These are phyloP conservation scores for Trypanosoma vivax DNA, from an alignment of 208 protist genomes.

Conservation along the genomic window DNA sequence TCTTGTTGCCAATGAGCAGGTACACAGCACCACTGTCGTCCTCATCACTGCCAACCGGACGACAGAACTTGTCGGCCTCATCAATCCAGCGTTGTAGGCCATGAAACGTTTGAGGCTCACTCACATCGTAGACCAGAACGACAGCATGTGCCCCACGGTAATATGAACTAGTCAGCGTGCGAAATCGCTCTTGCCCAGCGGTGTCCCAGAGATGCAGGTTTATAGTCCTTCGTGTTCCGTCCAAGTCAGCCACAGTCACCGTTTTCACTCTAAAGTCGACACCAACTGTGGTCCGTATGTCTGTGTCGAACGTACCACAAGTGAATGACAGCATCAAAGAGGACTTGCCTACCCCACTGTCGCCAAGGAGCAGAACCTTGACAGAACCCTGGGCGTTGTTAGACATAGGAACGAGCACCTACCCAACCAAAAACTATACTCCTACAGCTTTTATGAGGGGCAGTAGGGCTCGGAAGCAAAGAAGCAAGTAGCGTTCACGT, in stretches of 20 bases:
- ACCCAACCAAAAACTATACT: too few relatives aligned
- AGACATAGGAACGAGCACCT: neutral
- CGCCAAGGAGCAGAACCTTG: conserved; percentile 75
- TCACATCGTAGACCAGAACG: conserved; percentile 89
- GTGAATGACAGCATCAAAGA: conserved; percentile 76
- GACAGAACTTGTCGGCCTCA: conserved; percentile 56
- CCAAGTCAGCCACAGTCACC: conserved; percentile 55
- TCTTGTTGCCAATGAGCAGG: conserved; percentile 86
- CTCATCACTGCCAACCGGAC: conserved; percentile 14
- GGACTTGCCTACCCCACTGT: conserved; percentile 80
- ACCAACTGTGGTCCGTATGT: conserved; percentile 71
- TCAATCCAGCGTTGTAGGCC: conserved; percentile 72
- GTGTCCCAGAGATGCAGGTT: conserved; percentile 90
- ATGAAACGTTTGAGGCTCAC: conserved; percentile 57
- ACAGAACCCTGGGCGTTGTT: conserved; percentile 44
- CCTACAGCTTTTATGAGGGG: too few relatives aligned
- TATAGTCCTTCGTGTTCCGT: conserved; percentile 43
- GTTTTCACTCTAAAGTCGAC: conserved; percentile 86
- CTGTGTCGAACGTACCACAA: conserved; percentile 51
- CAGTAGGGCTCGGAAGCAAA: too few relatives aligned
- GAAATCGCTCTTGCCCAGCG: conserved; percentile 81
- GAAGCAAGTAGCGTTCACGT: too few relatives aligned
- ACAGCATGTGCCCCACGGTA: conserved; percentile 78
- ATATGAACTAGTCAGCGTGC: conserved; percentile 75
- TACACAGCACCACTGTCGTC: conserved; percentile 34